Base-by-base conservation (phyloP, 1,284 basidiomycete genomes). In the Phenoliferia sp. region DNA sequence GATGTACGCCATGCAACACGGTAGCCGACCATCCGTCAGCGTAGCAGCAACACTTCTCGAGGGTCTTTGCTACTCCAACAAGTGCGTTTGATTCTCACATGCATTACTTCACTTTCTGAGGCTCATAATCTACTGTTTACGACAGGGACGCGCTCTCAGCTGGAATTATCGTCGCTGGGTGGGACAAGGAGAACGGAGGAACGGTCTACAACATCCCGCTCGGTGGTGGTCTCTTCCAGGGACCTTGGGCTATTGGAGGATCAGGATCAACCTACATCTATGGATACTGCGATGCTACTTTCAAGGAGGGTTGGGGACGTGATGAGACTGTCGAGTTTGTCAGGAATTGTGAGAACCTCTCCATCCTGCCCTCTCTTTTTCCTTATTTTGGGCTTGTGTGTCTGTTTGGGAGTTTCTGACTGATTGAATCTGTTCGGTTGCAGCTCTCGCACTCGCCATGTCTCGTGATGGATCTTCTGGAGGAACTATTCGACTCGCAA, bases 261-360 rank as follows among this genome's bases (percentile, higher is more conserved):
- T 96, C 93, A 64, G 96, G 96, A 19, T 97, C 94, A 54, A 92
- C 94, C 16, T 99, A 98, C 79, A 94, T 99, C 26, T 99, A 99
- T 78, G 96, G 95, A 59, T 99, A 96, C 82, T 99, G 96, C 78
- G 96, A 99, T 79, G 92, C 96, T 34, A 98, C 93, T n/a, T 99
- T 91, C 81, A 82, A 86, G 78, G 92, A 95, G 44, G 92, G 90
- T n/a, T 95, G 92, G 94, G 87, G 85, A 3, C 85, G 86, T 74
- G 91, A 94, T 55, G 86, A 98, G 81, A 98, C 94, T 0, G 81
- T 99, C 67, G 84, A 94, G 57, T 99, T 99, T 79, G 95, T 99
- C 65, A 90, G 88, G 82, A 96, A 99, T 81, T 93, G 93, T 95
- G 77, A 71, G 92, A 86, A 50, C 10, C 22, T 34, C 26, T 52